A percentile compares a stretch with the other conserved stretches of the same genome.
Evolutionary conservation across 23 red algal genomes (phyloP).

Genomic region (Gracilaria domingensis): DNA sequence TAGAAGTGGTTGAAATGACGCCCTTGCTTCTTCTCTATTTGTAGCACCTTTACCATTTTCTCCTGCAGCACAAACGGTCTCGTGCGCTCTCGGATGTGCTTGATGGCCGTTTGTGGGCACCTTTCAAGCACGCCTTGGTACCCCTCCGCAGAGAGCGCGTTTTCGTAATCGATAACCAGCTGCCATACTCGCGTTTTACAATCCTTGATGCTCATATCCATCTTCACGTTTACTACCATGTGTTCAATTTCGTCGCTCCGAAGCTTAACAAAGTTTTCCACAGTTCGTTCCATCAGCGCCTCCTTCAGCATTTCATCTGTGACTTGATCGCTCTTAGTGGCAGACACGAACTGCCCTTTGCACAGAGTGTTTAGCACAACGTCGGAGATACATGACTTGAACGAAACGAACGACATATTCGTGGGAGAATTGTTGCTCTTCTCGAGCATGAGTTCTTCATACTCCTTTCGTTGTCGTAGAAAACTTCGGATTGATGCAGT

Average conservation of each 20-base stretch:
- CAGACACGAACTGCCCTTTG: neutral
- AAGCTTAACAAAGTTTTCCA: neutral
- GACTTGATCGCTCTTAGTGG: neutral
- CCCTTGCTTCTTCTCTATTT: neutral
- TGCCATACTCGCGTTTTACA: conserved; percentile 15
- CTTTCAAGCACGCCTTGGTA: conserved; percentile 14
- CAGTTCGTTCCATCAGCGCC: neutral
- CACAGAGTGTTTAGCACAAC: neutral
- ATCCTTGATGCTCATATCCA: conserved; percentile 36
- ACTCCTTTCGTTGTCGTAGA: conserved; percentile 25
- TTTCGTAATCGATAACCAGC: conserved; percentile 16
- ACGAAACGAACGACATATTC: neutral
- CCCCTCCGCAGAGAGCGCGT: neutral
- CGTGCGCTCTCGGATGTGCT: conserved; percentile 13
- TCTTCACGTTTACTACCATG: conserved; percentile 18
- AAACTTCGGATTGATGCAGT: neutral
- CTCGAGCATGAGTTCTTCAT: conserved; percentile 5
- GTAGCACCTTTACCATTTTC: neutral
- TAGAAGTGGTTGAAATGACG: conserved; percentile 4
- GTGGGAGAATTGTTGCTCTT: neutral
- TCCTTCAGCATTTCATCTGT: conserved; percentile 19
- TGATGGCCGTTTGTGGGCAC: conserved; percentile 10
- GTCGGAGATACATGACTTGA: neutral
- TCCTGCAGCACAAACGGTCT: neutral
- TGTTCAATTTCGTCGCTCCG: neutral